Conservation (phyloP, 2,329 filamentous ascomycete genomes). For the Eutypella sp. region DNA sequence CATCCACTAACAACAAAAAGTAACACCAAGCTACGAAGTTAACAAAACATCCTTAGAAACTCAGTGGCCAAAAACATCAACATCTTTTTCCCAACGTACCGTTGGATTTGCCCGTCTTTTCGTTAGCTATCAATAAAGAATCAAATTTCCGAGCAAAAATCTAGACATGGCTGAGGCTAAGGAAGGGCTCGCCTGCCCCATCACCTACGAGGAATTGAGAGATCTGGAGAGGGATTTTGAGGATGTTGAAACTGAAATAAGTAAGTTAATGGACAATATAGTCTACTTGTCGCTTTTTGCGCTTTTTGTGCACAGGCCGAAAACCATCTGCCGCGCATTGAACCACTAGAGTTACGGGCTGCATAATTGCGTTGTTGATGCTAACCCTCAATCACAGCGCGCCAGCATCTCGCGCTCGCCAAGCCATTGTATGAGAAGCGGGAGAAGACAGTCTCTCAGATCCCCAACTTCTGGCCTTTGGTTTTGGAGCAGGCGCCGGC, state of each 20-base stretch:
- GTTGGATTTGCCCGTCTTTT: no score
- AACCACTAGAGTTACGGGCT: no score
- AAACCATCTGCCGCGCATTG: not conserved
- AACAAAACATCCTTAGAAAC: no score
- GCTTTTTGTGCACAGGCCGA: constrained; percentile 2
- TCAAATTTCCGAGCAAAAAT: no score
- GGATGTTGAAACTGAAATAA: constrained; percentile 74
- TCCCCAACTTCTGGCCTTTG: constrained; percentile 90
- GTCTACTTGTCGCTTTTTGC: not conserved
- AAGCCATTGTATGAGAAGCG: constrained; percentile 73
- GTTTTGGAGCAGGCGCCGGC: constrained; percentile 82
- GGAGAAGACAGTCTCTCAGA: constrained; percentile 61
- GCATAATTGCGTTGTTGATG: not conserved
- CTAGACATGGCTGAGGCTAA: not conserved
- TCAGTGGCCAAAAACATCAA: no score
- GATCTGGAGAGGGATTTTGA: constrained; percentile 81
- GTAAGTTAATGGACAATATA: constrained; percentile 47
- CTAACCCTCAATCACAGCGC: constrained; percentile 46
- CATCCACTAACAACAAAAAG: not conserved
- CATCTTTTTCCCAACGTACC: no score
- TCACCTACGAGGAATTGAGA: constrained; percentile 72
- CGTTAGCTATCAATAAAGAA: no score
- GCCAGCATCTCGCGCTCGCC: constrained; percentile 64
- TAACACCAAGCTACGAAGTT: no score
- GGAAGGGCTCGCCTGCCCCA: constrained; percentile 16